These are phyloP conservation scores for Circinella umbellata DNA, from an alignment of 371 early-diverging fungal species.

Conservation along the genomic window DNA sequence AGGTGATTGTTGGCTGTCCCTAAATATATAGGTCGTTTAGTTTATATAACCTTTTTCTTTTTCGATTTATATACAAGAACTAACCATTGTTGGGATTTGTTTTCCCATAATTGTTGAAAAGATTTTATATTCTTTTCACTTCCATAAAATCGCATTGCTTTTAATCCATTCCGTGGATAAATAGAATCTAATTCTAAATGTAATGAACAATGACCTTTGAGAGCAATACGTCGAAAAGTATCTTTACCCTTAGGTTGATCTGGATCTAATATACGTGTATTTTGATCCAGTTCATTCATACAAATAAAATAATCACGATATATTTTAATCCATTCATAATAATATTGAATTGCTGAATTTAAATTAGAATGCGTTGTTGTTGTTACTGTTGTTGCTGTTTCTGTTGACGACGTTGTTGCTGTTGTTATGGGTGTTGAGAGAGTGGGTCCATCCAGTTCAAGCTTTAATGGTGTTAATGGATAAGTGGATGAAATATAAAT, in stretches of 20 bases:
- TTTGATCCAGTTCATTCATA: conserved; percentile 46
- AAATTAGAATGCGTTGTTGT: conserved; percentile 11
- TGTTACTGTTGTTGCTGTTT: conserved; percentile 7
- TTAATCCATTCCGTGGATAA: conserved; percentile 23
- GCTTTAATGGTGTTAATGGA: conserved; percentile 14
- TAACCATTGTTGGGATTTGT: background rate
- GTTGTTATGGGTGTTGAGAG: background rate
- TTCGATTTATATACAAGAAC: background rate
- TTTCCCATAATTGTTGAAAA: conserved; percentile 31
- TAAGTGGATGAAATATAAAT: conserved; percentile 25
- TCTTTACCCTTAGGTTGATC: conserved; percentile 38
- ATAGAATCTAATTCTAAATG: conserved; percentile 37
- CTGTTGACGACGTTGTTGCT: background rate
- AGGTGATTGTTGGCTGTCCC: conserved; percentile 9
- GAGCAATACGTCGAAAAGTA: conserved; percentile 44
- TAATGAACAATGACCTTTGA: conserved; percentile 49
- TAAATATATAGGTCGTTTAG: background rate
- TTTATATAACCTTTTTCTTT: too few relatives aligned
- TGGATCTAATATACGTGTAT: conserved; percentile 47
- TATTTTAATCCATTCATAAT: conserved; percentile 1
- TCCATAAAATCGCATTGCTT: conserved; percentile 47
- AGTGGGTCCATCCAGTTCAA: background rate
- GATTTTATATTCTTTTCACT: conserved; percentile 32
- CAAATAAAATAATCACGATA: conserved; percentile 22
- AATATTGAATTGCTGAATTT: background rate